Conservation (phyloP, 23 red algal genomes). For the Porphyridium purpureum region DNA sequence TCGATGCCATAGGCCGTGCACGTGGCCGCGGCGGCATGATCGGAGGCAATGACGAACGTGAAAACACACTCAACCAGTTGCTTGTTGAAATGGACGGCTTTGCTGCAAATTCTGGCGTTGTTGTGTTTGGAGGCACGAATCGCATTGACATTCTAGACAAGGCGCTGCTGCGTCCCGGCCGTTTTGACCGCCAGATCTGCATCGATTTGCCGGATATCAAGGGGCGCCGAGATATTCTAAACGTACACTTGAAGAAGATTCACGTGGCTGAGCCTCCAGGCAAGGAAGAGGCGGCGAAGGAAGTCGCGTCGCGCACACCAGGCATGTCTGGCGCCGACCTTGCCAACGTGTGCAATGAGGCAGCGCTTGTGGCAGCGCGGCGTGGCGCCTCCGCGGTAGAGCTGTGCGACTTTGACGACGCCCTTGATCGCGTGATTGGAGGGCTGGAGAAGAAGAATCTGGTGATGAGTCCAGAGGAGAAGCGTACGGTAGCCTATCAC, state of each 20-base stretch:
- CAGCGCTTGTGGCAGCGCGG: slow-evolving; percentile 82
- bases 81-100: slow-evolving; percentile 99
- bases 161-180: slow-evolving; percentile 84
- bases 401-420: slow-evolving; percentile 68
- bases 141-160: slow-evolving; percentile 85
- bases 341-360: slow-evolving; percentile 98
- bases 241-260: slow-evolving; percentile 63
- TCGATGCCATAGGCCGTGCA: slow-evolving; percentile 93
- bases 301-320: slow-evolving; percentile 70
- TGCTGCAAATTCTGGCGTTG: slow-evolving; percentile 83
- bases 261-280: slow-evolving; percentile 62
- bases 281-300: slow-evolving; percentile 68
- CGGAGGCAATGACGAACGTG: slow-evolving; percentile 96
- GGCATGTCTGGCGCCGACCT: slow-evolving; percentile 92
- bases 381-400: slow-evolving; percentile 38
- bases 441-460: slow-evolving; percentile 97
- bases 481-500: slow-evolving; percentile 94
- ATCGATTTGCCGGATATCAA: slow-evolving; percentile 90
- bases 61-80: slow-evolving; percentile 98
- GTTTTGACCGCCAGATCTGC: slow-evolving; percentile 92
- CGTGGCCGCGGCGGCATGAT: slow-evolving; percentile 74
- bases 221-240: slow-evolving; percentile 86
- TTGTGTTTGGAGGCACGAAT: slow-evolving; percentile 94
- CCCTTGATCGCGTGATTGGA: slow-evolving; percentile 90
- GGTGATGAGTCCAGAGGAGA: slow-evolving; percentile 97